These are phyloP conservation scores for Cephalotrichum gorgonifer DNA, from an alignment of 2,329 filamentous ascomycete species.

Conservation along the genomic window DNA sequence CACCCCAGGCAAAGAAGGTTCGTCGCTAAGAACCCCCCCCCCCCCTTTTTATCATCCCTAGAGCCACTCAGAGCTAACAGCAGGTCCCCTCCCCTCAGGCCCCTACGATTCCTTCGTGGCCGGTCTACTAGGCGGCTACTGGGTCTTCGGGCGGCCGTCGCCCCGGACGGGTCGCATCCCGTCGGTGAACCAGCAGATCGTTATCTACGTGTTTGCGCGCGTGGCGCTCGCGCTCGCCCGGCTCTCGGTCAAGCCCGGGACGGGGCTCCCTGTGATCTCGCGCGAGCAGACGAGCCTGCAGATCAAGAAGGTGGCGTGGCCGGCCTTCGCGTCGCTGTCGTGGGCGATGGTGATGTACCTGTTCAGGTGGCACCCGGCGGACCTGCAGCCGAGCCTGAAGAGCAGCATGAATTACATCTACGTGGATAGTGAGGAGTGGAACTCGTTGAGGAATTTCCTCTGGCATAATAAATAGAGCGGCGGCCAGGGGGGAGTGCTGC, in stretches of 20 bases:
- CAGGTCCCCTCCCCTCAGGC: constrained; percentile 39
- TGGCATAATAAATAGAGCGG: constrained; percentile 64
- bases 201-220: constrained; percentile 93
- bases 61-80: not conserved
- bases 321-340: constrained; percentile 78
- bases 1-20: constrained; percentile 49
- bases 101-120: constrained; percentile 78
- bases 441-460: constrained; percentile 71
- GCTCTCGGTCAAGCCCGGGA: constrained; percentile 60
- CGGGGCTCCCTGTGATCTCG: constrained; percentile 39
- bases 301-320: constrained; percentile 72
- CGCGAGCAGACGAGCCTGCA: constrained; percentile 31
- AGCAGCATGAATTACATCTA: constrained; percentile 99
- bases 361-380: constrained; percentile 85
- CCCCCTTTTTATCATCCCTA: not conserved
- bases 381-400: constrained; percentile 80
- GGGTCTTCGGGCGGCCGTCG: constrained; percentile 69
- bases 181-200: constrained; percentile 89
- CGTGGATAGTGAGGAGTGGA: constrained; percentile 79
- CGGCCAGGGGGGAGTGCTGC: not conserved
- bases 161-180: constrained; percentile 58
- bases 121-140: constrained; percentile 80
- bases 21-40: not conserved
- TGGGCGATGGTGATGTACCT: constrained; percentile 96
- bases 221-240: constrained; percentile 78